A percentile compares a stretch with the other conserved stretches of the same genome.
These are phyloP conservation scores for Lepidium campestre DNA, from an alignment of 441 rosid genomes.

Conservation along the genomic window DNA sequence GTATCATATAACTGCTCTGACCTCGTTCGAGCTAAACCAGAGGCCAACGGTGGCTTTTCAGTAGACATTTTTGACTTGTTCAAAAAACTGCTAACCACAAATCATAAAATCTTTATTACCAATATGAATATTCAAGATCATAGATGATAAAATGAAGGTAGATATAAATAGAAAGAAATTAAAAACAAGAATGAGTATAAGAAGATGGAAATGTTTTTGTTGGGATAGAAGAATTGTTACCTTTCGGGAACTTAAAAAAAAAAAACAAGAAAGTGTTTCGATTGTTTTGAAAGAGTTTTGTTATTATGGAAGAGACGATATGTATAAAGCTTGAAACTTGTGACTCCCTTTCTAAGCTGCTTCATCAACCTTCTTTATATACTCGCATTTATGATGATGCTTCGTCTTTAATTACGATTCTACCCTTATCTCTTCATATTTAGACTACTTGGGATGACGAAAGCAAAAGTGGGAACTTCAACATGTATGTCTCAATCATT, in stretches of 20 bases:
- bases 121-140: constrained; percentile 2
- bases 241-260: constrained; percentile 29
- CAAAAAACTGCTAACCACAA: not conserved
- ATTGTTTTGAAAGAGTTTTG: constrained; percentile 24
- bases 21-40: constrained; percentile 52
- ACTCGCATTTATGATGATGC: constrained; percentile 27
- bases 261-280: constrained; percentile 14
- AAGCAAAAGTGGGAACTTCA: no score
- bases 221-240: constrained; percentile 10
- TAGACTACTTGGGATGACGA: no score
- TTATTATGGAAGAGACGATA: constrained; percentile 22
- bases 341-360: constrained; percentile 21
- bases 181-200: constrained; percentile 8
- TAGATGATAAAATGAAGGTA: not conserved
- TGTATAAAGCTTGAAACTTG: constrained; percentile 26
- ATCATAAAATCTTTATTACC: not conserved
- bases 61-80: constrained; percentile 15
- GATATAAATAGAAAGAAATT: not conserved
- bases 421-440: constrained; percentile 25
- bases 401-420: constrained; percentile 17
- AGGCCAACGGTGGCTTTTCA: constrained; percentile 52
- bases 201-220: constrained; percentile 7
- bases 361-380: constrained; percentile 27
- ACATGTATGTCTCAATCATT: no score
- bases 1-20: constrained; percentile 77